Evolutionary conservation across 805 yeast species (phyloP).

Genomic region (Lipomyces oligophaga): DNA sequence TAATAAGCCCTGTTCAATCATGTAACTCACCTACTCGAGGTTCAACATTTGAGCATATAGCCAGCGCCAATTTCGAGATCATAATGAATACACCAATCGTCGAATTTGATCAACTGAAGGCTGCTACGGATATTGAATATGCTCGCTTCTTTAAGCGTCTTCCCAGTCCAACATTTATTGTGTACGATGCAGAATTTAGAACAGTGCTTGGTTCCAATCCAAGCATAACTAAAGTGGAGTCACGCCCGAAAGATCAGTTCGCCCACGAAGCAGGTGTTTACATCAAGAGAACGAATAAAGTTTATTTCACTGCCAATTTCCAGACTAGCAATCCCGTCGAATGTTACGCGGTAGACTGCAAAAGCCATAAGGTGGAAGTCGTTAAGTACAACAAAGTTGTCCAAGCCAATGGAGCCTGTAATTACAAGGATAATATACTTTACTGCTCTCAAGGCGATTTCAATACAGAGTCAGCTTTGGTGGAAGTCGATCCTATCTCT

Average conservation of each 20-base stretch:
- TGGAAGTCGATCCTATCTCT: conserved; percentile 18
- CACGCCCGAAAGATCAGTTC: conserved; percentile 10
- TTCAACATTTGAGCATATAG: no score
- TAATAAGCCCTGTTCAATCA: no score
- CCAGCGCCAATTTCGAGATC: no score
- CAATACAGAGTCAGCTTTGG: conserved; percentile 14
- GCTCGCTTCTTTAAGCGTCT: conserved; percentile 5
- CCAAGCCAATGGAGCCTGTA: conserved; percentile 26
- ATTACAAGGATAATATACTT: conserved; percentile 14
- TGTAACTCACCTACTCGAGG: no score
- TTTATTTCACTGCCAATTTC: conserved; percentile 24
- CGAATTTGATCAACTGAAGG: conserved; percentile 6
- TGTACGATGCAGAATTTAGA: conserved; percentile 12
- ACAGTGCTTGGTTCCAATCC: conserved; percentile 10
- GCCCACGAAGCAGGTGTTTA: conserved; percentile 29
- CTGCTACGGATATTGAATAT: conserved; percentile 14
- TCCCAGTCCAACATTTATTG: conserved; percentile 12
- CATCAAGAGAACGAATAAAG: conserved; percentile 17
- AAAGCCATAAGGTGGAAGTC: conserved; percentile 4
- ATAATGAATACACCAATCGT: neutral
- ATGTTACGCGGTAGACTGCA: conserved; percentile 14
- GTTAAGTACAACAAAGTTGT: conserved; percentile 13
- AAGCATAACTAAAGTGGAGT: conserved; percentile 6
- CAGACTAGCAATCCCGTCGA: conserved; percentile 20
- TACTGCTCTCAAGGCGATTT: conserved; percentile 24